Percentiles rank a stretch among this genome's conserved stretches.
phyloP scores from a whole-genome alignment of 208 protist genomes.

The Trypanosoma avium region DNA sequence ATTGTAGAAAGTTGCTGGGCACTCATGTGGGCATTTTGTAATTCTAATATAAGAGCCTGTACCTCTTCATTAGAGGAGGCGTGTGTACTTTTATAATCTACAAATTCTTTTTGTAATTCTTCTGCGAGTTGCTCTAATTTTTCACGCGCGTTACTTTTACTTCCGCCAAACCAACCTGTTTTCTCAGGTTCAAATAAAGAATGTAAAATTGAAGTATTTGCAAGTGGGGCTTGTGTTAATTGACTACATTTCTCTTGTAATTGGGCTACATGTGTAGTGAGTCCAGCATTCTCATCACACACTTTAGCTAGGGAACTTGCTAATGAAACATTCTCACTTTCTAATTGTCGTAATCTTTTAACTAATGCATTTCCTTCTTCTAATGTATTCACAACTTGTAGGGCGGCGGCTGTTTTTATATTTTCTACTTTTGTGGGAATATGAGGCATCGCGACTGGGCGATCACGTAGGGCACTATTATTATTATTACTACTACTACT shows the following conservation, averaged over 20 bases:
- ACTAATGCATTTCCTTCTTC: slow-evolving; percentile 65
- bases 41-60: slow-evolving; percentile 54
- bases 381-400: slow-evolving; percentile 48
- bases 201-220: slow-evolving; percentile 53
- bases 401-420: slow-evolving; percentile 6
- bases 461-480: not conserved
- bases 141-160: slow-evolving; percentile 58
- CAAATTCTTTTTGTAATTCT: slow-evolving; percentile 70
- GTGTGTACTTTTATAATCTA: slow-evolving; percentile 71
- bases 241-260: slow-evolving; percentile 46
- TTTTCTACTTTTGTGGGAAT: no score
- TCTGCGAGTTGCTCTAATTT: slow-evolving; percentile 65
- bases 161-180: slow-evolving; percentile 78
- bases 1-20: slow-evolving; percentile 52
- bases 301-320: slow-evolving; percentile 64
- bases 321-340: slow-evolving; percentile 59
- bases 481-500: not conserved
- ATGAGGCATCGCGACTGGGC: not conserved
- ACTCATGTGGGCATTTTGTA: slow-evolving; percentile 65
- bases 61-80: slow-evolving; percentile 83
- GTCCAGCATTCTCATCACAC: slow-evolving; percentile 79
- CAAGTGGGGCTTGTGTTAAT: slow-evolving; percentile 38
- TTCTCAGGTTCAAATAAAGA: slow-evolving; percentile 81
- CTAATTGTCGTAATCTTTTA: slow-evolving; percentile 58
- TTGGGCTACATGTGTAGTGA: slow-evolving; percentile 33